Evolutionary conservation across 192 early-diverging fungal species (phyloP), one percentile per base, ranked within the genome.

Genomic region (Piromyces finnis): DNA sequence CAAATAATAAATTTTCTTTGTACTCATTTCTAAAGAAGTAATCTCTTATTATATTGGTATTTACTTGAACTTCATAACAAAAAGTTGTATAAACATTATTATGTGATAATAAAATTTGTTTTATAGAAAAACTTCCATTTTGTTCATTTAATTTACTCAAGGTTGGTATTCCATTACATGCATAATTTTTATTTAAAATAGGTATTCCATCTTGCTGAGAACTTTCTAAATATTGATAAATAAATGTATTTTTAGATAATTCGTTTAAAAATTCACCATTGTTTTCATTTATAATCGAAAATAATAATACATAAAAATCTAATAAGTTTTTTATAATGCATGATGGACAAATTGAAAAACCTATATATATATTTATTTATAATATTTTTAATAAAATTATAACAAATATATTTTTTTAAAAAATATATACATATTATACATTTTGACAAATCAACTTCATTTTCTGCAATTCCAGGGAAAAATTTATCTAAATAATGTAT

Each of bases 401-500:
- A 86, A 13, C 93, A 86, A 15, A 94, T 80, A 85, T 84, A 12
- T 86, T 85, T 85, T 22, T 30, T 29, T n/a, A 77, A 28, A 32
- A 77, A 29, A 78, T 12, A 28, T 41, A 29, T 29, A 29, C n/a
- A 79, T 28, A 32, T 28, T 29, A 81, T 84, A 82, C 84, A 28
- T 77, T 78, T 28, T 6, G 78, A 77, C 80, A 84, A 79, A 16
- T 90, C 51, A 5, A 86, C 84, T 22, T 87, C 78, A 18, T 81
- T 83, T 41, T 86, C 84, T 9, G 92, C 84, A 28, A 91, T 85
- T 18, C 82, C 82, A 22, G 94, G 94, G 81, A 95, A 93, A 29
- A 95, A 86, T 79, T 90, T 87, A 27, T 87, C 83, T 9, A 95
- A 84, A 80, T 94, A 94, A 68, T 86, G 83, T 26, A 87, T 87